Base-by-base conservation (phyloP, 192 early-diverging fungal genomes). In the Coemansia sp. region DNA sequence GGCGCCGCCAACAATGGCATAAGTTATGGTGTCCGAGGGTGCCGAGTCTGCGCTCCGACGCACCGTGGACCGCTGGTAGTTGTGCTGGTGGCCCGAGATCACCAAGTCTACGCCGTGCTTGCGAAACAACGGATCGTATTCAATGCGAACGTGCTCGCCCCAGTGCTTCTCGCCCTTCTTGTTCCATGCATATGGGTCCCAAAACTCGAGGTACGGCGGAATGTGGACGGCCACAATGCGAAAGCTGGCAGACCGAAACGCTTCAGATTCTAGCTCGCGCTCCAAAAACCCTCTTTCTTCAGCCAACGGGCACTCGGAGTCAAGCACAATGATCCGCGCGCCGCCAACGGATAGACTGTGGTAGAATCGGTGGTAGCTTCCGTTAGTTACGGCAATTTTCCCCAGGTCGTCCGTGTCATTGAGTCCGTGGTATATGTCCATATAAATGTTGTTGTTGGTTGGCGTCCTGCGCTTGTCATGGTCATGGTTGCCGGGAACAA, bases 1-100 rank as follows among this genome's bases (percentile, higher is more conserved):
- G 0, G 86, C 86, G 14, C 87, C 87, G 17, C 87, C 87, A 28
- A 87, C 85, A 42, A 89, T 87, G 0, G 81, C 74, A 52, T 89
- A 89, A 12, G 79, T 74, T 19, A 84, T 81, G 7, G 76, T 61
- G 38, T 81, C 75, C 2, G 55, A 53, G 47, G 78, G 58, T 8
- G 78, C 79, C 12, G 44, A 14, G 8, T 36, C 19, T 1, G 7
- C 27, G 11, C 15, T 41, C 1, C 56, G 55, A 8, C n/a, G 44
- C 1, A 77, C 40, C 4, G 67, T 77, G n/a, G 63, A 54, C 14
- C 87, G 72, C 70, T 85, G 81, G 53, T 89, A 89, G 53, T 89
- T 89, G 57, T 89, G 87, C 53, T 89, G 87, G 50, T 89, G 87
- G 3, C 87, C 87, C 4, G 86, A 87, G 15, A 89, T 82, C 5